Conservation (phyloP, 1,284 basidiomycete species). For the Pholiota adiposa region DNA sequence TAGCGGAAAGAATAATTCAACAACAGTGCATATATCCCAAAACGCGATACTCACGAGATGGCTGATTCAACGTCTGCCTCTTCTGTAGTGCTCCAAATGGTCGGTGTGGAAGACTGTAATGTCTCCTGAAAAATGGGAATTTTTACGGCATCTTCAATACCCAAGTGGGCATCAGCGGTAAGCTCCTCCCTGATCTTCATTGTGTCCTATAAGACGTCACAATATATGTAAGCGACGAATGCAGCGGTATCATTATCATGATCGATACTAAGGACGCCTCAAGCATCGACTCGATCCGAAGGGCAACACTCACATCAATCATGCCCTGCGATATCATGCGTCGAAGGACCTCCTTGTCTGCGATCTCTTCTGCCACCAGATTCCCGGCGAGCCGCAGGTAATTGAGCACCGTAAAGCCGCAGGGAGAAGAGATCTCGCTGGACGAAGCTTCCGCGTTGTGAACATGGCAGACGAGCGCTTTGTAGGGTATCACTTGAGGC, state of each 20-base stretch:
- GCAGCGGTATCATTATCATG: background rate
- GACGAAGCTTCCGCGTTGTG: constrained; percentile 1
- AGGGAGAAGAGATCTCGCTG: constrained; percentile 9
- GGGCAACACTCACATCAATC: constrained; percentile 16
- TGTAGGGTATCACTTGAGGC: constrained; percentile 7
- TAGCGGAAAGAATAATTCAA: constrained; percentile 2
- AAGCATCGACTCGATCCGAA: background rate
- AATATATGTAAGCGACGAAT: background rate
- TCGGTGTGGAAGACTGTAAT: background rate
- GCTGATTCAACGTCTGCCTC: constrained; percentile 3
- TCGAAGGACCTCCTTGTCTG: constrained; percentile 5
- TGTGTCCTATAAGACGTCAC: constrained; percentile 2
- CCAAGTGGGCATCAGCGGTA: background rate
- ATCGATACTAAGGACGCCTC: too few species aligned
- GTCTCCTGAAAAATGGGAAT: constrained; percentile 18
- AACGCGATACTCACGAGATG: constrained; percentile 11
- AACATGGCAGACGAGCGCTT: constrained; percentile 8
- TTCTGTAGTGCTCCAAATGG: background rate
- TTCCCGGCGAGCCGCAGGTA: constrained; percentile 14
- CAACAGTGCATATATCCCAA: background rate
- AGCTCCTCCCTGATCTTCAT: constrained; percentile 10
- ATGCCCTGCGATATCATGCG: constrained; percentile 14
- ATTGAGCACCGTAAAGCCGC: constrained; percentile 15
- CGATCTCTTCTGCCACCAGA: constrained; percentile 7
- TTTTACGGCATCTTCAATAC: constrained; percentile 14